Conservation (phyloP, 495 filamentous ascomycete genomes). For the Trichoderma erinaceum region DNA sequence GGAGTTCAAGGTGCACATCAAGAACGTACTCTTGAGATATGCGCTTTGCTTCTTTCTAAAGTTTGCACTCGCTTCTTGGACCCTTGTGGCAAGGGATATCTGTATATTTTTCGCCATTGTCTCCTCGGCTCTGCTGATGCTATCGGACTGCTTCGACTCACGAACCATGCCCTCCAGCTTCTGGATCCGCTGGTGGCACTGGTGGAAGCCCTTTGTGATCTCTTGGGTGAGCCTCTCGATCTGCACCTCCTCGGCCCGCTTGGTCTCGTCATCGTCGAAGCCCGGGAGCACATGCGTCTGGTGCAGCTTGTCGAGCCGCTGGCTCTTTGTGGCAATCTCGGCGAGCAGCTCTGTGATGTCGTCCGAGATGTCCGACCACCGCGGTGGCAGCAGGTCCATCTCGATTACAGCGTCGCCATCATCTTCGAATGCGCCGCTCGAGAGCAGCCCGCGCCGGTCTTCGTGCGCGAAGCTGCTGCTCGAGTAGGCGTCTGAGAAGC, state of each 20-base stretch:
- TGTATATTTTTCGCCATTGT: slow-evolving; percentile 95
- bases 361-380: slow-evolving; percentile 93
- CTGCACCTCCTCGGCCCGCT: slow-evolving; percentile 72
- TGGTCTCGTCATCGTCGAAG: slow-evolving; percentile 89
- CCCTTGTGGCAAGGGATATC: slow-evolving; percentile 75
- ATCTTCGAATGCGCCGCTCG: slow-evolving; percentile 71
- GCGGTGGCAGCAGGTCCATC: slow-evolving; percentile 93
- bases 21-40: slow-evolving; percentile 77
- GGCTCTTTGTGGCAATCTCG: slow-evolving; percentile 74
- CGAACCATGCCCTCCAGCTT: slow-evolving; percentile 78
- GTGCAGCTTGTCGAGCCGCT: slow-evolving; percentile 82
- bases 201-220: slow-evolving; percentile 82
- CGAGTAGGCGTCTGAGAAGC: slow-evolving; percentile 52
- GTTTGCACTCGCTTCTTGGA: slow-evolving; percentile 85
- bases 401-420: slow-evolving; percentile 91
- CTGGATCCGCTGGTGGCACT: slow-evolving; percentile 82
- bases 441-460: slow-evolving; percentile 84
- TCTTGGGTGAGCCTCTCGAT: slow-evolving; percentile 88
- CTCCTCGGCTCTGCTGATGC: slow-evolving; percentile 74
- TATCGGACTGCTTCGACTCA: slow-evolving; percentile 60
- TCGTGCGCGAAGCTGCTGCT: slow-evolving; percentile 41
- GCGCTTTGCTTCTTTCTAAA: slow-evolving; percentile 96
- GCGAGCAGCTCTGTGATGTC: slow-evolving; percentile 81
- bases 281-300: slow-evolving; percentile 95
- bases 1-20: background rate